A percentile compares a stretch with the other conserved stretches of the same genome.
Conservation (phyloP, 208 protist species). For the Angomonas ambiguus region DNA sequence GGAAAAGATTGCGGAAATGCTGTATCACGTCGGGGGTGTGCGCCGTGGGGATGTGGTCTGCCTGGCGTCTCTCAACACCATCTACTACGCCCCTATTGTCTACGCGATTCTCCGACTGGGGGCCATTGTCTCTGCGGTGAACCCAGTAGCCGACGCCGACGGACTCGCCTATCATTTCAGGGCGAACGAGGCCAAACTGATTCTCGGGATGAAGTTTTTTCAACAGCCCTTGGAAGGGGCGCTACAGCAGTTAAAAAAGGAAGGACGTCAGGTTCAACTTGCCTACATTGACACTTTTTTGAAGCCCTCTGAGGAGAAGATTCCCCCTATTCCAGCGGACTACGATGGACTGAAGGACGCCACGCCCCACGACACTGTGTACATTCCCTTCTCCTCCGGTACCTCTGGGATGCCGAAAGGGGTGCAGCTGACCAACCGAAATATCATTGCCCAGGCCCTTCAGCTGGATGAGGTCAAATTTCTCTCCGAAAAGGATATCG, state of each 20-base stretch:
- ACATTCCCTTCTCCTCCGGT: slow-evolving; percentile 44
- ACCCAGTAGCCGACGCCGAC: slow-evolving; percentile 23
- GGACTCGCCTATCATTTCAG: slow-evolving; percentile 40
- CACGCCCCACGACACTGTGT: slow-evolving; percentile 26
- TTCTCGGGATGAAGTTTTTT: slow-evolving; percentile 33
- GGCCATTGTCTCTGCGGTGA: slow-evolving; percentile 28
- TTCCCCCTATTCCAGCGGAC: slow-evolving; percentile 24
- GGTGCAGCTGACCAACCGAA: slow-evolving; percentile 40
- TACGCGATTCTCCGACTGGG: slow-evolving; percentile 36
- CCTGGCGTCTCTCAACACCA: slow-evolving; percentile 33
- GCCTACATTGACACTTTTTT: slow-evolving; percentile 30
- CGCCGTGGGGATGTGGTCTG: slow-evolving; percentile 37
- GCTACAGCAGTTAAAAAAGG: slow-evolving; percentile 20
- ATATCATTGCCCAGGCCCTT: slow-evolving; percentile 22
- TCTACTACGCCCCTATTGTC: slow-evolving; percentile 24
- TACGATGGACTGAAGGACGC: slow-evolving; percentile 21
- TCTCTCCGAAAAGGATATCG: neutral
- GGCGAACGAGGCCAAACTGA: slow-evolving; percentile 27
- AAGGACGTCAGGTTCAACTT: neutral
- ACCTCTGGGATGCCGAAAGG: slow-evolving; percentile 54
- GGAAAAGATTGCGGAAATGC: slow-evolving; percentile 22
- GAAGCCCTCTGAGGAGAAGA: neutral
- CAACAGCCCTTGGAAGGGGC: slow-evolving; percentile 28
- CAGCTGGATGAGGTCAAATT: slow-evolving; percentile 14
- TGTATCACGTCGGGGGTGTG: slow-evolving; percentile 30